Evolutionary conservation across 78 protist species (phyloP), one percentile per base, ranked within the genome.

Genomic region (Chrysochromulina parva): DNA sequence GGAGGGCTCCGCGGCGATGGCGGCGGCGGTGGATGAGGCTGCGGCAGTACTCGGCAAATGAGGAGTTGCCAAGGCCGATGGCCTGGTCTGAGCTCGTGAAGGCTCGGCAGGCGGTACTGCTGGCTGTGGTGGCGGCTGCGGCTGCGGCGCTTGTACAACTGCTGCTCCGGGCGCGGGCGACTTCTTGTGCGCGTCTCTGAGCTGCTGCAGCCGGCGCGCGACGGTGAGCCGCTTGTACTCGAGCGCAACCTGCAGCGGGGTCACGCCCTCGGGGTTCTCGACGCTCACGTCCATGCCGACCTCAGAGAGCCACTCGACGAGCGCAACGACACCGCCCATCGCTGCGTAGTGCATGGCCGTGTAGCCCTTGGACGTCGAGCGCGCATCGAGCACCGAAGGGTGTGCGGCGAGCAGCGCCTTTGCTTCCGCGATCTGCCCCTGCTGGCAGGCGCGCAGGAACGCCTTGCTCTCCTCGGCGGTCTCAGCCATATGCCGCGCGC

Each of bases 281-380:
- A 69, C 78, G 16, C 13, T 28, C 78, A 28, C 38, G 78, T 28
- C 10, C 50, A 69, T 28, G 50, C 78, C 78, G 13, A n/a, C 13
- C 54, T 6, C 50, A 16, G 22, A 16, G 13, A 69, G 78, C 78
- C 28, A n/a, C 2, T 69, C 78, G 78, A 24, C 9, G 13, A 69
- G 26, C 5, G 5, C 24, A 13, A 13, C 62, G 24, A 55, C 54
- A 22, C 55, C 82, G 19, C 28, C 82, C 82, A 74, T 74, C 82
- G 82, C 82, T 17, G 82, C 82, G 82, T 16, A 74, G 82, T 74
- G 82, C 82, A 74, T 74, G 28, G 82, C 82, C 2, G 82, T 74
- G 82, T 16, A 48, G 55, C 82, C 82, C 55, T 74, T 74, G 24
- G 82, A 48, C n/a, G 57, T 74, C 57, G 82, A 74, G 58, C 82